A percentile compares a stretch with the other conserved stretches of the same genome.
These are phyloP conservation scores for Epichloe typhina DNA, from an alignment of 2,329 filamentous ascomycete genomes.

Conservation along the genomic window DNA sequence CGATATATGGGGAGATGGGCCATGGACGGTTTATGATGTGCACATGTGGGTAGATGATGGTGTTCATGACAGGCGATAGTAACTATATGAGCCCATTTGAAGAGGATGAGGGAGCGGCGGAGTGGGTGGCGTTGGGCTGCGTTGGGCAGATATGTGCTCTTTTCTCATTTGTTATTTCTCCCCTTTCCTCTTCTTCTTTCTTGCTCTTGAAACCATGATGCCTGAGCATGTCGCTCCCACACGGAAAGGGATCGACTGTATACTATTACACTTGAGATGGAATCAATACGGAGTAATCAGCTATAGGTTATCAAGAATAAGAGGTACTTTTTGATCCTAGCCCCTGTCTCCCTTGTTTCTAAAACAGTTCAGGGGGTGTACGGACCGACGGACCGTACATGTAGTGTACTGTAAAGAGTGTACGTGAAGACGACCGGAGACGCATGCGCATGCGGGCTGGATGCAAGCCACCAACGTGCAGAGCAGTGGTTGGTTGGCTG, in stretches of 20 bases:
- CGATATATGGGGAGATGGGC: neutral
- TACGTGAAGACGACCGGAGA: neutral
- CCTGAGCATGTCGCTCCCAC: neutral
- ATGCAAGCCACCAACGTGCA: neutral
- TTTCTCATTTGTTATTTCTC: too few species aligned
- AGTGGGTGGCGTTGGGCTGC: neutral
- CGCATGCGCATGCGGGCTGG: neutral
- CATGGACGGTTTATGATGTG: neutral
- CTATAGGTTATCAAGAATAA: too few species aligned
- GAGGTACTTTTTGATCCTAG: too few species aligned
- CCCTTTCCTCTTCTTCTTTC: too few species aligned
- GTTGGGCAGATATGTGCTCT: neutral
- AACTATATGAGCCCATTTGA: neutral
- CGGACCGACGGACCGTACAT: too few species aligned
- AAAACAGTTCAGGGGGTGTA: too few species aligned
- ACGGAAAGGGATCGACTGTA: neutral
- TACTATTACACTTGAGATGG: neutral
- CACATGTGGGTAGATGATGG: neutral
- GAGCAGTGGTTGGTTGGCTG: neutral
- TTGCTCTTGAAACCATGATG: neutral
- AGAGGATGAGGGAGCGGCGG: neutral
- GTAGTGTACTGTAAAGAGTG: too few species aligned
- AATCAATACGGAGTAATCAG: too few species aligned
- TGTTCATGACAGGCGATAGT: neutral
- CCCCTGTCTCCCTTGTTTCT: too few species aligned